These are phyloP conservation scores for Bolboschoenoplectus hybrid DNA, from an alignment of 202 grass and related monocot genomes.

Conservation along the genomic window DNA sequence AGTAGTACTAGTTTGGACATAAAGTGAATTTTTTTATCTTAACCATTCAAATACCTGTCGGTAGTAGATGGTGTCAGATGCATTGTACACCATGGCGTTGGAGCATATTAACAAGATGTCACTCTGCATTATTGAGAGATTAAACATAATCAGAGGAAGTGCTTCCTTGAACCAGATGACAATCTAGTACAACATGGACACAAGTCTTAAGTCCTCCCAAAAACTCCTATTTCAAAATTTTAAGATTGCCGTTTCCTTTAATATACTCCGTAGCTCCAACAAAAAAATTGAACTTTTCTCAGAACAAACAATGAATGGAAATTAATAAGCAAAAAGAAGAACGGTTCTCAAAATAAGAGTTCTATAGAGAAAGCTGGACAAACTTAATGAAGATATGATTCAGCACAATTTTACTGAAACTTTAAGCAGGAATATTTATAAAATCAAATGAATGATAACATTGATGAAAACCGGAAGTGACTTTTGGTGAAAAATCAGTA, in stretches of 20 bases:
- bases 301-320: not conserved
- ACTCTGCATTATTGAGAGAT: constrained; percentile 52
- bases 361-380: not conserved
- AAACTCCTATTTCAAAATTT: not conserved
- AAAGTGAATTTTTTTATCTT: constrained; percentile 9
- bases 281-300: not conserved
- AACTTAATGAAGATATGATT: not conserved
- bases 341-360: not conserved
- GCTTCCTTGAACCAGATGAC: not conserved
- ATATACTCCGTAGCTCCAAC: not conserved
- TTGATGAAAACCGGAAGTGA: not conserved
- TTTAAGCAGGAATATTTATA: not conserved
- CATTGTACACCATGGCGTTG: constrained; percentile 94
- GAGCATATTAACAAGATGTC: constrained; percentile 87
- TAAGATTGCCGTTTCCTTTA: not conserved
- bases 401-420: not conserved
- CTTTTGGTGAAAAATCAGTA: not conserved
- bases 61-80: constrained; percentile 88
- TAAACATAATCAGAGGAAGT: not conserved
- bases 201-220: not conserved
- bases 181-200: not conserved
- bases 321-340: not conserved
- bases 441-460: not conserved
- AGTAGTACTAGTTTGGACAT: constrained; percentile 24
- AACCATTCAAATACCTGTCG: constrained; percentile 58